Evolutionary conservation across 768 basidiomycete genomes (phyloP), one percentile per base, ranked within the genome.

Genomic region (Filobasidium wieringae): DNA sequence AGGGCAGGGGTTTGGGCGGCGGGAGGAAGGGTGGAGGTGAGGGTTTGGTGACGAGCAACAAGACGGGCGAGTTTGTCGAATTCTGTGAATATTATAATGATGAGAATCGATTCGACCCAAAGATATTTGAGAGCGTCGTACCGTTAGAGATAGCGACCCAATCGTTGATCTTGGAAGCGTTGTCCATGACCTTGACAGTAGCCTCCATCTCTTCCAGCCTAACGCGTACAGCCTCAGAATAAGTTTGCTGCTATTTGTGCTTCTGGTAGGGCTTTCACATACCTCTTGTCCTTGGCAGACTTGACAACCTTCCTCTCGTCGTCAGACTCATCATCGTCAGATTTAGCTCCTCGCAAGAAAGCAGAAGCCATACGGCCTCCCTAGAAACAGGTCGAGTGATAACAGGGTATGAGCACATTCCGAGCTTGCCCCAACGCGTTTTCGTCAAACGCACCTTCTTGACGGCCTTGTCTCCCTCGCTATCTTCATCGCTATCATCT

Each of bases 51-150:
- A 61, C 86, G 81, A 71, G 88, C 84, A 51, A 93, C 84, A 78
- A 97, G 84, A 41, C 92, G 87, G 33, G 82, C 76, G 50, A 99
- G 80, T 74, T 97, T 97, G 77, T 99, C 95, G 74, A 92, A 95
- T 75, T 97, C 95, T 95, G n/a, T 1, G 36, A n/a, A n/a, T n/a
- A n/a, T n/a, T n/a, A n/a, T n/a, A n/a, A n/a, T n/a, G n/a, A n/a
- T n/a, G n/a, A n/a, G n/a, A n/a, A n/a, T n/a, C n/a, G n/a, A n/a
- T n/a, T n/a, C n/a, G n/a, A n/a, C n/a, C n/a, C n/a, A n/a, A n/a
- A n/a, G n/a, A n/a, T n/a, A n/a, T n/a, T n/a, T n/a, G 30, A 3
- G 33, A 6, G 4, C 12, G 47, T 73, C 82, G 56, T 66, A 90
- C 92, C 92, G 59, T 81, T 84, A 22, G 86, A 88, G 66, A 90